Evolutionary conservation across 2,329 filamentous ascomycete genomes (phyloP), one percentile per base, ranked within the genome.

Genomic region (Ascochyta rabiei): DNA sequence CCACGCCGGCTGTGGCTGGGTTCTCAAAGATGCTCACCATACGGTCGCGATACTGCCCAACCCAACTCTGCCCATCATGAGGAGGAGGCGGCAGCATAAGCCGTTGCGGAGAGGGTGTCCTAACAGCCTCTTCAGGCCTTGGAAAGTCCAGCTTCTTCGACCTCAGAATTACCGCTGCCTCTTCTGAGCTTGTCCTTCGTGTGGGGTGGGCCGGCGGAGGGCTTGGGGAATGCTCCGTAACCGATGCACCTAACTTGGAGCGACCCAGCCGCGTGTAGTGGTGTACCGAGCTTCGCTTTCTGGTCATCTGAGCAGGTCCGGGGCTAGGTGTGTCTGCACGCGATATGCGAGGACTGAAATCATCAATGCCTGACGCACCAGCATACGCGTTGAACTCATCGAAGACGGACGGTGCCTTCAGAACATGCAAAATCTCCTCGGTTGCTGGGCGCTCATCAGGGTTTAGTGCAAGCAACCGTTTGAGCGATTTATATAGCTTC

Each of bases 401-500:
- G 13, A 79, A 74, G 35, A 75, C 78, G 4, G 78, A 77, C 2
- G 90, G 88, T 33, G 84, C 87, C 63, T 89, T 88, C 75, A 96
- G 90, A 2, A 86, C 89, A 9, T 82, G 81, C 34, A 98, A 75
- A 1, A 99, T 93, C 53, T 98, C 93, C 40, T 87, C 90, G 0
- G 95, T 93, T 39, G 86, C 91, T 0, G 95, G 95, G 6, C 95
- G 83, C 50, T 92, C 85, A 1, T 80, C 78, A 0, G 93, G 91
- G 55, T 93, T 83, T 12, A 96, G 80, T 1, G 91, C 88, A 6
- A 99, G 82, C 5, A 99, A 80, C 51, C 86, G 86, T 71, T 91
- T 92, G 4, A 99, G 81, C 48, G 96, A 87, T 40, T 86, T 85
- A 75, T 98, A 99, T 0, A 99, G 83, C 72, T 90, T 89, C 5